Conservation (phyloP, 148 eudicot genomes). For the Vaccinium myrtillus region DNA sequence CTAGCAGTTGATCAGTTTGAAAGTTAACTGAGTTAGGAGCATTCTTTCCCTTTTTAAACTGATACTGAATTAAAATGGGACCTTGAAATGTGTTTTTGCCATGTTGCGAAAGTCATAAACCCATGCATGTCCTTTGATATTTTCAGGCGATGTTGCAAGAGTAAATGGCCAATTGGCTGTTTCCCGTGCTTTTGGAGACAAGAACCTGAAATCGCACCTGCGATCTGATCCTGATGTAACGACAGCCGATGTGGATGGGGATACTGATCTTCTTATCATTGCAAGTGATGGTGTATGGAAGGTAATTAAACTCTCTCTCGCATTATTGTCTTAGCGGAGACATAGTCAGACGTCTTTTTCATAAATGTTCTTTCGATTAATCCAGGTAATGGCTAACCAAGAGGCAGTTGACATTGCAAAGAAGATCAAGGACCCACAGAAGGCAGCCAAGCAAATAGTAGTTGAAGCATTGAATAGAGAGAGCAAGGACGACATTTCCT, state of each 20-base stretch:
- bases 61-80: not conserved
- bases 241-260: conserved; percentile 35
- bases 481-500: conserved; percentile 73
- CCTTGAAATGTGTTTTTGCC: conserved; percentile 11
- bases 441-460: conserved; percentile 59
- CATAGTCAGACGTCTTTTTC: conserved; percentile 1
- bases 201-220: conserved; percentile 63
- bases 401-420: conserved; percentile 63
- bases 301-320: conserved; percentile 26
- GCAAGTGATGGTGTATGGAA: conserved; percentile 81
- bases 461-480: conserved; percentile 54
- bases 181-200: conserved; percentile 76
- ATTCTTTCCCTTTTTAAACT: not conserved
- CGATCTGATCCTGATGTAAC: conserved; percentile 68
- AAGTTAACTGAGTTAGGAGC: not conserved
- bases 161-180: conserved; percentile 77
- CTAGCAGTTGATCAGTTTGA: not conserved
- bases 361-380: not conserved
- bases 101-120: not conserved
- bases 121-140: not conserved
- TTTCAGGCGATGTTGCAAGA: conserved; percentile 72
- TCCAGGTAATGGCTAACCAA: conserved; percentile 66
- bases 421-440: conserved; percentile 53
- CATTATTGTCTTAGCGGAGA: not conserved
- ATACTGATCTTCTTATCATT: conserved; percentile 60